A percentile compares a stretch with the other conserved stretches of the same genome.
Evolutionary conservation across 495 filamentous ascomycete species (phyloP).

Genomic region (Bacidia rubella): DNA sequence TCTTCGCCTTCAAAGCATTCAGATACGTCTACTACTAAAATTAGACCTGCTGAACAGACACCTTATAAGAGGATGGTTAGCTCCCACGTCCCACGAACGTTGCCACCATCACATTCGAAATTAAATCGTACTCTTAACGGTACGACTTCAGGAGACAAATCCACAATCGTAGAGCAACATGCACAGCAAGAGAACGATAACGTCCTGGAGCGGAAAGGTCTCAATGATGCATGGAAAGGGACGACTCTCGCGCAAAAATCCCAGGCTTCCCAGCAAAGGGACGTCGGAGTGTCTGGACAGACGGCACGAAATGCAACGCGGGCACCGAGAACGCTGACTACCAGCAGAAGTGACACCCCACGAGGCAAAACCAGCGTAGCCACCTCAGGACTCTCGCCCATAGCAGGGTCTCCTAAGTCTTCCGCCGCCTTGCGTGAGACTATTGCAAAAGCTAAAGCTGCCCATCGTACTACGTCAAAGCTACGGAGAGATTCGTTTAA

Average conservation of each 20-base stretch:
- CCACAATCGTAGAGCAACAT: constrained; percentile 17
- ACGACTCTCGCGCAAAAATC: not conserved
- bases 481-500: constrained; percentile 6
- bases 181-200: not conserved
- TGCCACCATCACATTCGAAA: constrained; percentile 14
- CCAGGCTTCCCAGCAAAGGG: no score
- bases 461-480: constrained; percentile 38
- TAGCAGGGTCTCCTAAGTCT: constrained; percentile 39
- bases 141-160: constrained; percentile 36
- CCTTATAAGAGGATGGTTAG: constrained; percentile 22
- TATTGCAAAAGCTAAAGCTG: constrained; percentile 88
- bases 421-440: constrained; percentile 75
- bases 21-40: constrained; percentile 14
- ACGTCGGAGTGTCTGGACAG: no score
- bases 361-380: no score
- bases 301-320: no score
- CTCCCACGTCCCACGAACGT: constrained; percentile 22
- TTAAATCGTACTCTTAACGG: constrained; percentile 22
- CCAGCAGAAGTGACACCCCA: not conserved
- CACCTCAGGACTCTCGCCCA: not conserved
- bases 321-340: no score
- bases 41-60: constrained; percentile 21
- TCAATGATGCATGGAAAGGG: not conserved
- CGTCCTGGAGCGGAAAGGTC: not conserved
- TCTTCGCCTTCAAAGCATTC: constrained; percentile 19